phyloP scores from a whole-genome alignment of 768 basidiomycete genomes.

The Lanmaoa rubissima region DNA sequence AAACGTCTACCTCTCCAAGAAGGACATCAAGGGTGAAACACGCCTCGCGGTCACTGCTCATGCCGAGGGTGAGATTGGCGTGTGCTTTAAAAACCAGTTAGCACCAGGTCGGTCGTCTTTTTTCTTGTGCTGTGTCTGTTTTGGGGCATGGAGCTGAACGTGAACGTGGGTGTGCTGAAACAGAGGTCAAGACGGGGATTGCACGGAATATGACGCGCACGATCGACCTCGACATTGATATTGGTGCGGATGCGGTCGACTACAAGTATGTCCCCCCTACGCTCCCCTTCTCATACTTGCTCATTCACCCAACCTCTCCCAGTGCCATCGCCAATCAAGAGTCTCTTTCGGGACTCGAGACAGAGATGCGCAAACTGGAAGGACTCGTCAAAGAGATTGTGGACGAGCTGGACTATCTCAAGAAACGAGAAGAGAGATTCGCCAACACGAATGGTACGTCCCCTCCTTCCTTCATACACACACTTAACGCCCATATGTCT shows the following conservation, averaged over 20 bases:
- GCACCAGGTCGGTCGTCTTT: conserved; percentile 52
- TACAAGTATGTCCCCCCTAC: conserved; percentile 76
- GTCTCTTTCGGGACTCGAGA: conserved; percentile 91
- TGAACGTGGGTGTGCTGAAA: not conserved
- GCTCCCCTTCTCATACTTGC: not conserved
- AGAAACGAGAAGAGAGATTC: conserved; percentile 86
- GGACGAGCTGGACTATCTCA: conserved; percentile 91
- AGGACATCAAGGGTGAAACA: conserved; percentile 84
- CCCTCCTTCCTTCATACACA: not conserved
- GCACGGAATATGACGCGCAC: conserved; percentile 56
- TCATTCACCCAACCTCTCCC: conserved; percentile 8
- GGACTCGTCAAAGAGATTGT: conserved; percentile 92
- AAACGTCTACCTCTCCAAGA: conserved; percentile 91
- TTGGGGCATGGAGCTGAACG: not conserved
- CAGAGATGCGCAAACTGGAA: conserved; percentile 97
- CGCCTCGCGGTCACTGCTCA: conserved; percentile 93
- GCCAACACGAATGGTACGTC: conserved; percentile 84
- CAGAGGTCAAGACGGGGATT: conserved; percentile 49
- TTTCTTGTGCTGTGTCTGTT: not conserved
- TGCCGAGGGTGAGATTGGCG: conserved; percentile 90
- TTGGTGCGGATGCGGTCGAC: conserved; percentile 97
- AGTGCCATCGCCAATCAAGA: conserved; percentile 99
- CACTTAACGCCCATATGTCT: not conserved
- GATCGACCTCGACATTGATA: conserved; percentile 93
- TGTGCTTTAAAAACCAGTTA: conserved; percentile 86